Conservation (phyloP, 2,329 filamentous ascomycete genomes). For the Talaromyces sp. region DNA sequence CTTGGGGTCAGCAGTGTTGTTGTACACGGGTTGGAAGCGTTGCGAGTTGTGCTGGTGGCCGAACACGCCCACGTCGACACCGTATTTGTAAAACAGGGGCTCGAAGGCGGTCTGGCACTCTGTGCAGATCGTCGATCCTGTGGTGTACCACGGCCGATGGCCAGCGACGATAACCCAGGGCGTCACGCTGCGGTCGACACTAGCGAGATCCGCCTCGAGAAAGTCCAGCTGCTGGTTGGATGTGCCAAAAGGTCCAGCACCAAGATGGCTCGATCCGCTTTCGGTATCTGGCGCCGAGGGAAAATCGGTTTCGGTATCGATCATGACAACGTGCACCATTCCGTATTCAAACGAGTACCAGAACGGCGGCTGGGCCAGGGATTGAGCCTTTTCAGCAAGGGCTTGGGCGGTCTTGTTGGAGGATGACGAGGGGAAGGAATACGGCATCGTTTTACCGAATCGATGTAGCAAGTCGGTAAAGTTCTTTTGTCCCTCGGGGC, state of each 20-base stretch:
- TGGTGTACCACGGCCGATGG: conserved; percentile 47
- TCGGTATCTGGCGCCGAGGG: conserved; percentile 43
- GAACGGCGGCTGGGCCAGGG: conserved; percentile 27
- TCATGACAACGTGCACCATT: conserved; percentile 51
- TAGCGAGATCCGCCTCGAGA: conserved; percentile 51
- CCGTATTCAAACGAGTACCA: conserved; percentile 60
- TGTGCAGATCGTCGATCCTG: conserved; percentile 32
- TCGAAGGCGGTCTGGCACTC: conserved; percentile 52
- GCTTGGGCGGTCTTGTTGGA: conserved; percentile 31
- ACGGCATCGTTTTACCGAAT: conserved; percentile 51
- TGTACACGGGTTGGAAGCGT: conserved; percentile 36
- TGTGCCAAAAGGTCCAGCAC: conserved; percentile 48
- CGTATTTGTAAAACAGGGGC: conserved; percentile 50
- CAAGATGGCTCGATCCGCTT: conserved; percentile 37
- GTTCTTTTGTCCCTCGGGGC: conserved; percentile 49
- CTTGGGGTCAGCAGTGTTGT: conserved; percentile 36
- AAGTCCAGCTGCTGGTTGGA: conserved; percentile 50
- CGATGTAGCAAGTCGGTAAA: conserved; percentile 57
- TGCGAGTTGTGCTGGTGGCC: conserved; percentile 57
- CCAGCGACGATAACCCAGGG: conserved; percentile 49
- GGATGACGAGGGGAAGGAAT: conserved; percentile 47
- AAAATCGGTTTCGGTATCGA: conserved; percentile 57
- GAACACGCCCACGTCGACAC: conserved; percentile 53
- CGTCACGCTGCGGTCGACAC: conserved; percentile 52
- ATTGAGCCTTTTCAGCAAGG: conserved; percentile 16